Evolutionary conservation across 495 filamentous ascomycete species (phyloP), one percentile per base, ranked within the genome.

Genomic region (Xylaria longipes): DNA sequence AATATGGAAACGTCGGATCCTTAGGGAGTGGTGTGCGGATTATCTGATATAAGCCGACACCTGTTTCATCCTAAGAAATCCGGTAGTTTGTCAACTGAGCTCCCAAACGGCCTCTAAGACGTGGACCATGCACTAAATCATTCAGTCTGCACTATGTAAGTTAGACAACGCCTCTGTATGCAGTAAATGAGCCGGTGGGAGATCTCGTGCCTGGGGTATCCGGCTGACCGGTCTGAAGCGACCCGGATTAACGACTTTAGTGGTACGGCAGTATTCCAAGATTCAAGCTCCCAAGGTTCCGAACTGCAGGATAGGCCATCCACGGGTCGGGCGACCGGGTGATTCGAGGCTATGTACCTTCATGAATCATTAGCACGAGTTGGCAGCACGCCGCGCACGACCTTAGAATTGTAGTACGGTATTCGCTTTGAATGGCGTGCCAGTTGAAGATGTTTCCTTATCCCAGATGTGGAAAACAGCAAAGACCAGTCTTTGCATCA

Each of bases 141-240:
- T 37, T 33, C 17, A 8, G 37, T 37, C 57, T 31, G 20, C 25
- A 43, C 37, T 29, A 62, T 62, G 37, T 22, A n/a, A 15, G 52
- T 11, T 37, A 60, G 2, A 20, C 20, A 11, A 37, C 8, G 20
- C 57, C 20, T 4, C 3, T 8, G 31, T 31, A 25, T n/a, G 27
- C 5, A 52, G 50, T n/a, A 25, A 54, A 54, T 29, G 9, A 20
- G 50, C 50, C 7, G 25, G 50, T 29, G 25, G 50, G 57, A 35
- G 33, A 60, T 60, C 15, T 60, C 8, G 20, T 50, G 17, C 45
- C 25, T 52, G 39, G 48, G 17, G 33, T 37, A 52, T 66, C 45
- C 29, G 43, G 35, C 27, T 48, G 54, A 50, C 43, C 62, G 45
- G 63, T 22, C 45, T 52, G 43, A 15, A 52, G 63, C 31, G 43